These are phyloP conservation scores for Monilinia polystroma DNA, from an alignment of 2,329 filamentous ascomycete species.

Conservation along the genomic window DNA sequence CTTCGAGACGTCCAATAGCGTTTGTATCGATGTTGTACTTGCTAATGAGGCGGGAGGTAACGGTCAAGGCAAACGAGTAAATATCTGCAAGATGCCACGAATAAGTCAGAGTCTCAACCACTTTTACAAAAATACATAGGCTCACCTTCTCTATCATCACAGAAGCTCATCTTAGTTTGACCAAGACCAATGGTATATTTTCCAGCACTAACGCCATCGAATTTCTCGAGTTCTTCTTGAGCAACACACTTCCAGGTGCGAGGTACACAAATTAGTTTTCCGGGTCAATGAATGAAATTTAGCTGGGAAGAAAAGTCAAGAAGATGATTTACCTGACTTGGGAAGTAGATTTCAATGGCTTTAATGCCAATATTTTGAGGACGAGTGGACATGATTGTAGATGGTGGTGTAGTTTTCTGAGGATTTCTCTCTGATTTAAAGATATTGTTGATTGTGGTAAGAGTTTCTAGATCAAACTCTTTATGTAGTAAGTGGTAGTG, in stretches of 20 bases:
- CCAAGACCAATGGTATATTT: slow-evolving; percentile 92
- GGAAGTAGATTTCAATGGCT: slow-evolving; percentile 88
- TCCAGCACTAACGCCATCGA: slow-evolving; percentile 76
- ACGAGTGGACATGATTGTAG: slow-evolving; percentile 63
- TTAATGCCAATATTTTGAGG: slow-evolving; percentile 90
- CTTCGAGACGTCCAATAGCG: slow-evolving; percentile 76
- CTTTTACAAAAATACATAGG: background rate
- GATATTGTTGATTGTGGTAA: background rate
- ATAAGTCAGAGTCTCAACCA: slow-evolving; percentile 20
- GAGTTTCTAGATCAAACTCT: background rate
- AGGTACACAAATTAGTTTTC: slow-evolving; percentile 20
- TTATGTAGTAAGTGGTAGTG: too few relatives aligned
- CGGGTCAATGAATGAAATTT: background rate
- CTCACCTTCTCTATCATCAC: slow-evolving; percentile 80
- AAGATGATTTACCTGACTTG: slow-evolving; percentile 66
- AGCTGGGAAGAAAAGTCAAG: background rate
- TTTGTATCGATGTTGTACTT: slow-evolving; percentile 82
- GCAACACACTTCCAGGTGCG: slow-evolving; percentile 67
- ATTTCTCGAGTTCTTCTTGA: slow-evolving; percentile 79
- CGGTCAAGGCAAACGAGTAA: slow-evolving; percentile 81
- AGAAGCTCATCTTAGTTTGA: slow-evolving; percentile 91
- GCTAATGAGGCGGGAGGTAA: slow-evolving; percentile 71
- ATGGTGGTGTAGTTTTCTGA: slow-evolving; percentile 32
- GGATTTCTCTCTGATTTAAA: background rate
- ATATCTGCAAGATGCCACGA: slow-evolving; percentile 60